phyloP scores from a whole-genome alignment of 73 alveolate genomes.

The Paramecium sonneborni region DNA sequence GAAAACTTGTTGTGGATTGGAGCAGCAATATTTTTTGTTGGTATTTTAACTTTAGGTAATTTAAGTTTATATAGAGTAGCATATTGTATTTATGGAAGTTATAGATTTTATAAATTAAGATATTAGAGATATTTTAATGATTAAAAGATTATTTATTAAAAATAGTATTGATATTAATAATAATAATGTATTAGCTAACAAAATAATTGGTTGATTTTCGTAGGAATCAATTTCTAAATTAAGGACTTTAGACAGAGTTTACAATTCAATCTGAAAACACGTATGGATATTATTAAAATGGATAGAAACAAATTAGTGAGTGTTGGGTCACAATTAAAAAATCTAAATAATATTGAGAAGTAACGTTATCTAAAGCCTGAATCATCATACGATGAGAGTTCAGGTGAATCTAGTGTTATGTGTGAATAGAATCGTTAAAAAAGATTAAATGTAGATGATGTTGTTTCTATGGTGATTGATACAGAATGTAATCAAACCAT shows the following conservation, averaged over 20 bases:
- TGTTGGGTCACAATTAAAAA: constrained; percentile 18
- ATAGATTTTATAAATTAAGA: background rate
- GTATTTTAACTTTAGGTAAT: background rate
- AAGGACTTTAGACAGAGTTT: constrained; percentile 40
- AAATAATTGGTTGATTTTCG: constrained; percentile 41
- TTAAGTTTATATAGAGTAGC: background rate
- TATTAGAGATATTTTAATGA: background rate
- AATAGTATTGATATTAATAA: background rate
- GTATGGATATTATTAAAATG: background rate
- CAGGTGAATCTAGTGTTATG: constrained; percentile 53
- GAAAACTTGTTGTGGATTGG: background rate
- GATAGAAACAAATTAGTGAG: background rate
- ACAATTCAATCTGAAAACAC: constrained; percentile 10
- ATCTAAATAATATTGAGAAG: constrained; percentile 12
- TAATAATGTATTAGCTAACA: background rate
- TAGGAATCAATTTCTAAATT: constrained; percentile 13
- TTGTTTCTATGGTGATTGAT: background rate
- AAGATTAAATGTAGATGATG: background rate
- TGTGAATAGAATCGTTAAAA: constrained; percentile 18
- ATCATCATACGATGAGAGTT: background rate
- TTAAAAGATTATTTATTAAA: background rate
- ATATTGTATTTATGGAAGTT: background rate
- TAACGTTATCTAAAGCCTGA: background rate
- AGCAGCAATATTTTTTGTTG: background rate
- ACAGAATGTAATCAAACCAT: background rate